Conservation (phyloP, 176 grass and related monocot genomes). For the Eragrostis curvula region DNA sequence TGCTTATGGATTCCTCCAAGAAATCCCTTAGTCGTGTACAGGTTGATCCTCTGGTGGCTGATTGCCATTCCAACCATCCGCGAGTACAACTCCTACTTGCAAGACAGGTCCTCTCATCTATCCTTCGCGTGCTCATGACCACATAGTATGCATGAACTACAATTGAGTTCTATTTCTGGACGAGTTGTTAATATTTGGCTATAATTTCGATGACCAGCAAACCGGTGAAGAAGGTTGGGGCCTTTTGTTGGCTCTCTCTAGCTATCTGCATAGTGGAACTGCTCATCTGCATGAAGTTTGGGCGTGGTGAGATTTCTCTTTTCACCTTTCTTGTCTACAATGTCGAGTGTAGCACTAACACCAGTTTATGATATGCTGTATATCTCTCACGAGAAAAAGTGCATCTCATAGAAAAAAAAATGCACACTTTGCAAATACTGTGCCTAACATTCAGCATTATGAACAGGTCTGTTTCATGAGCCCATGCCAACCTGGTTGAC, state of each 20-base stretch:
- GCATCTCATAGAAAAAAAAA: background rate
- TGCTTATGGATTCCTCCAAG: constrained; percentile 93
- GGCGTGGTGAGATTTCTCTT: constrained; percentile 58
- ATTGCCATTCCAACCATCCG: constrained; percentile 98
- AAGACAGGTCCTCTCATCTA: constrained; percentile 68
- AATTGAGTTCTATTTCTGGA: background rate
- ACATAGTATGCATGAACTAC: background rate
- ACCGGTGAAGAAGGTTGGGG: constrained; percentile 94
- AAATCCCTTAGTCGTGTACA: constrained; percentile 84
- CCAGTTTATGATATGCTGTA: background rate
- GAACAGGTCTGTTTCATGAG: constrained; percentile 74
- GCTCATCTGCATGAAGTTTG: constrained; percentile 98
- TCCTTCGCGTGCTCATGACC: background rate
- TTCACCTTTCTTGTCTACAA: background rate
- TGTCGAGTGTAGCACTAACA: background rate
- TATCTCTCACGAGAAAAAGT: background rate
- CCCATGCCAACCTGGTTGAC: constrained; percentile 85
- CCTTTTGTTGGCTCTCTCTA: constrained; percentile 95
- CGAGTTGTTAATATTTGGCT: background rate
- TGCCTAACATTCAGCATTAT: constrained; percentile 26
- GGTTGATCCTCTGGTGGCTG: constrained; percentile 93
- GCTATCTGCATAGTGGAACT: constrained; percentile 97
- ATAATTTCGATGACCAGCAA: constrained; percentile 54
- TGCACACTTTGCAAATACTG: background rate
- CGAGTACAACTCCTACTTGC: constrained; percentile 97